These are phyloP conservation scores for Sherardia arvensis DNA, from an alignment of 257 asterid species.

Conservation along the genomic window DNA sequence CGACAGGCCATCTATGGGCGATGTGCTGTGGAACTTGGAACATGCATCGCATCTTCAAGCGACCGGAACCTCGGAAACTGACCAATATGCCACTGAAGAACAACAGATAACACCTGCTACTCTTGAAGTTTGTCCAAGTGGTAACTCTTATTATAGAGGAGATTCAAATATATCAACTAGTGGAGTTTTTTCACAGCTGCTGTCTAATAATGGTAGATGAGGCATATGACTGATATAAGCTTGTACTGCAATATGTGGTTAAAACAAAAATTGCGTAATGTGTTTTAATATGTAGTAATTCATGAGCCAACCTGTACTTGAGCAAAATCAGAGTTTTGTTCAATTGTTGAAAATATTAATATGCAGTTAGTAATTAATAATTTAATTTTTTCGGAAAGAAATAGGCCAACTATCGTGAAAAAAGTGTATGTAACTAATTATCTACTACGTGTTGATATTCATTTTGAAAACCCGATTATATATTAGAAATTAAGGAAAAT, in stretches of 20 bases:
- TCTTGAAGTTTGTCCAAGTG: neutral
- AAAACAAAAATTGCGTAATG: neutral
- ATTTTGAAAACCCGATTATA: too few relatives aligned
- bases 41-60: conserved; percentile 8
- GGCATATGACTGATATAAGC: neutral
- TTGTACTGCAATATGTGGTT: neutral
- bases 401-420: too few relatives aligned
- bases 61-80: neutral
- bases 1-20: conserved; percentile 8
- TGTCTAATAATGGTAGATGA: conserved; percentile 5
- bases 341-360: too few relatives aligned
- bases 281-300: too few relatives aligned
- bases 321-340: too few relatives aligned
- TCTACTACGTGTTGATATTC: too few relatives aligned
- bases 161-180: conserved; percentile 10
- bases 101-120: neutral
- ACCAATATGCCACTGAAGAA: neutral
- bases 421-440: too few relatives aligned
- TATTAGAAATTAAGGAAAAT: too few relatives aligned
- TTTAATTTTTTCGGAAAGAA: too few relatives aligned
- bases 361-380: too few relatives aligned
- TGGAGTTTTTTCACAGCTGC: conserved; percentile 9
- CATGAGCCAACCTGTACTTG: too few relatives aligned
- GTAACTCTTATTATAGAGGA: neutral
- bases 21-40: conserved; percentile 10